Evolutionary conservation across 2,329 filamentous ascomycete genomes (phyloP), one percentile per base, ranked within the genome.

Genomic region (Pseudogymnoascus verrucosus): DNA sequence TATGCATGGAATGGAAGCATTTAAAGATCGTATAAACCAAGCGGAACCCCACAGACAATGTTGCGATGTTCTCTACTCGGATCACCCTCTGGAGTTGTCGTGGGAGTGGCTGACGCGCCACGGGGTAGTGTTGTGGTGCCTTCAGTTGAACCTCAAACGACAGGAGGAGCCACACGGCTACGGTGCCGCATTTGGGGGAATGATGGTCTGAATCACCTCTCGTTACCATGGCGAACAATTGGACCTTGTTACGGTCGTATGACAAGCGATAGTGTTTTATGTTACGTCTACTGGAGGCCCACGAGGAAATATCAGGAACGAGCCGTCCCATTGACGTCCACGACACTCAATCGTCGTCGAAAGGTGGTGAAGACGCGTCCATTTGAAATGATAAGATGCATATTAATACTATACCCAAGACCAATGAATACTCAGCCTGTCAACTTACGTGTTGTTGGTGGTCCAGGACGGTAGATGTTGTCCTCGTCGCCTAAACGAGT

Each of bases 1-100:
- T 57, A 57, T 57, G 26, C 47, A 57, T 57, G 28, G 47, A 57
- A 34, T 57, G 47, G 47, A 57, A 57, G 47, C 47, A 57, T 57
- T 57, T 57, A 34, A 10, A 57, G 47, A 34, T 34, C 26, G 28
- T 19, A 19, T 4, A 57, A 16, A 57, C 12, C n/a, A 57, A 57
- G 26, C 47, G n/a, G 47, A 57, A 34, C n/a, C 26, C 47, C 47
- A 19, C 26, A 31, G n/a, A 57, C n/a, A 16, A 57, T 34, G 34
- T 57, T 34, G n/a, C 47, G 21, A 34, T 34, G 26, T 57, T 57
- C 47, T 34, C 28, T 57, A n/a, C n/a, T 57, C 47, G 8, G 26
- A 34, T 57, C 47, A 57, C 28, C n/a, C 2, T 12, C 26, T 57
- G 47, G 47, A 57, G 47, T 31, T 34, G 26, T 10, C 47, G 47